phyloP scores from a whole-genome alignment of 2,329 filamentous ascomycete genomes.

The Samsoniella hepiali region DNA sequence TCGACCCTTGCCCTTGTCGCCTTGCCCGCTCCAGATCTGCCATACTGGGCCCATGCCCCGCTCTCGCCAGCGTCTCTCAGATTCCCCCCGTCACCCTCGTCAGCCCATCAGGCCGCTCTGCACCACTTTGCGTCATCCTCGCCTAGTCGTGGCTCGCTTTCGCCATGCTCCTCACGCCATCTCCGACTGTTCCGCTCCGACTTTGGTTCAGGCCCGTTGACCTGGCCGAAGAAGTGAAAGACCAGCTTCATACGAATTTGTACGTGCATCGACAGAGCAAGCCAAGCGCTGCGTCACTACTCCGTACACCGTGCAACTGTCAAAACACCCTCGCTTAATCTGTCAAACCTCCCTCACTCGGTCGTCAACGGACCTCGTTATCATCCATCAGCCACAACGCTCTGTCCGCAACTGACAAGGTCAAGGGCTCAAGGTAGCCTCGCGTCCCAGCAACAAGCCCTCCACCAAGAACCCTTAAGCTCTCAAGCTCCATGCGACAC shows the following conservation, averaged over 20 bases:
- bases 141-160: not conserved
- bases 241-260: not conserved
- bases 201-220: not conserved
- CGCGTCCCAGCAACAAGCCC: not conserved
- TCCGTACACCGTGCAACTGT: not conserved
- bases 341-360: too few relatives aligned
- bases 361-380: too few relatives aligned
- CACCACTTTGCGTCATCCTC: conserved; percentile 12
- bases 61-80: not conserved
- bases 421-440: not conserved
- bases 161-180: not conserved
- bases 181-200: not conserved
- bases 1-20: not conserved
- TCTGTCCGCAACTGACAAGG: not conserved
- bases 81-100: not conserved
- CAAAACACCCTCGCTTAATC: not conserved
- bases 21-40: conserved; percentile 10
- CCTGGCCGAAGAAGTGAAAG: not conserved
- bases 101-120: conserved; percentile 7
- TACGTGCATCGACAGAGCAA: not conserved
- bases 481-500: conserved; percentile 3
- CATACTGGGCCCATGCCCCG: conserved; percentile 7
- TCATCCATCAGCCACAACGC: too few relatives aligned
- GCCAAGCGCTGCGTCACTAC: not conserved
- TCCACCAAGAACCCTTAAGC: not conserved